These are phyloP conservation scores for Rhynchosporium secalis DNA, from an alignment of 2,329 filamentous ascomycete genomes.

Conservation along the genomic window DNA sequence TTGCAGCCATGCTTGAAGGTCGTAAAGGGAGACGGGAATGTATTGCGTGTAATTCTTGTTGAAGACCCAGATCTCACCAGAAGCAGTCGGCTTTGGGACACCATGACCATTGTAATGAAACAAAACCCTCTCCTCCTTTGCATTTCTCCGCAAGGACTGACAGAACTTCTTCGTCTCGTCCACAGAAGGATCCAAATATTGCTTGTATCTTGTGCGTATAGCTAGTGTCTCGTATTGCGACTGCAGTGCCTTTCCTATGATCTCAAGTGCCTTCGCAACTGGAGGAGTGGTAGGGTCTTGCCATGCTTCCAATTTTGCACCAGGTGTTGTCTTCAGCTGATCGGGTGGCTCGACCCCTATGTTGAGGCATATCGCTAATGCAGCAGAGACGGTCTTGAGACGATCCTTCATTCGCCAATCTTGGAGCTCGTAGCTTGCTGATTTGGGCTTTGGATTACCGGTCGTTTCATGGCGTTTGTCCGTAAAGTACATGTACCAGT, in stretches of 20 bases:
- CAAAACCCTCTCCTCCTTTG: slow-evolving; percentile 93
- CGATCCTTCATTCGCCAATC: slow-evolving; percentile 98
- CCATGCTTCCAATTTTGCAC: slow-evolving; percentile 94
- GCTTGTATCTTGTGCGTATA: slow-evolving; percentile 94
- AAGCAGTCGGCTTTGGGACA: slow-evolving; percentile 91
- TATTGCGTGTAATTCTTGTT: slow-evolving; percentile 99
- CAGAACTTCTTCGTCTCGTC: slow-evolving; percentile 98
- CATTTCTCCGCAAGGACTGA: slow-evolving; percentile 82
- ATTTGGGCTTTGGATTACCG: slow-evolving; percentile 79
- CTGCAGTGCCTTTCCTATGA: slow-evolving; percentile 95
- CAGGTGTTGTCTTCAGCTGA: slow-evolving; percentile 91
- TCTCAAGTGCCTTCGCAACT: slow-evolving; percentile 82
- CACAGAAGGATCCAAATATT: slow-evolving; percentile 92
- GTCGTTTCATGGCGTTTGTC: slow-evolving; percentile 97
- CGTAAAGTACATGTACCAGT: slow-evolving; percentile 99
- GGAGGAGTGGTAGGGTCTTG: slow-evolving; percentile 83
- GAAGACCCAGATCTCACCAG: slow-evolving; percentile 98
- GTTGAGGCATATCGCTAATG: slow-evolving; percentile 91
- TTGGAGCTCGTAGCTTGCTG: slow-evolving; percentile 65
- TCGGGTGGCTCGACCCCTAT: slow-evolving; percentile 97
- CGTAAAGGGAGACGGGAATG: slow-evolving; percentile 93
- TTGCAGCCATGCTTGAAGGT: slow-evolving; percentile 92
- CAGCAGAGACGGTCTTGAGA: slow-evolving; percentile 93
- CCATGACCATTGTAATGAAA: slow-evolving; percentile 99
- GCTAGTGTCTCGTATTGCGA: slow-evolving; percentile 95